Base-by-base conservation (phyloP, 2,329 filamentous ascomycete genomes). In the Amauroascus niger region DNA sequence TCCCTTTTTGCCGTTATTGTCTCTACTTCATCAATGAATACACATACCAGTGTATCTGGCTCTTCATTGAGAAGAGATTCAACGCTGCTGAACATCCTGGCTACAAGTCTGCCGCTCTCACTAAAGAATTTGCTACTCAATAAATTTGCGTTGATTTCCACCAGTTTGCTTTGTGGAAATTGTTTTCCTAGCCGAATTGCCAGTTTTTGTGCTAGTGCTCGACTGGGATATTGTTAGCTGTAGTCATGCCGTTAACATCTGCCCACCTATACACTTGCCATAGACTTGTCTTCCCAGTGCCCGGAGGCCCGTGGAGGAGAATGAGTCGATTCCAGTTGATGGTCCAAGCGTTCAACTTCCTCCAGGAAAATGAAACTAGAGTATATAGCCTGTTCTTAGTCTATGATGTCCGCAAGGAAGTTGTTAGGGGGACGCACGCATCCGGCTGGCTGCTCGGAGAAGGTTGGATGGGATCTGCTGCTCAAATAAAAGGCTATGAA, bases 271-370 rank as follows among this genome's bases (percentile, higher is more conserved):
- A 39, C 40, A 50, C 50, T 49, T 57, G 62, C 64, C 71, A 74
- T 1, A 75, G 62, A 1, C 67, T 71, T 18, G 69, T 72, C 59
- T 97, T 96, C 65, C 91, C 91, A 11, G 91, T 97, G 67, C 91
- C 91, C 1, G 91, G 91, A 4, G 91, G 90, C 0, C 91, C 91
- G 71, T 96, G 96, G 46, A 96, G 82, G 55, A 96, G 76, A 14
- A 96, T 88, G 8, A 76, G 61, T 18, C 71, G 67, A 54, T 75
- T 75, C 71, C 73, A 76, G 54, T 69, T 71, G 57, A 73, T 68
- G 1, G 66, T 64, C 52, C 64, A 64, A 24, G 65, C 62, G 55
- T 70, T 65, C 11, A 73, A 62, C 22, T 62, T 65, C 13, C 62
- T 64, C 45, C 65, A 62, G n/a, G 65, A 64, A 48, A 67, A 63